These are phyloP conservation scores for Massariosphaeria phaeospora DNA, from an alignment of 495 filamentous ascomycete genomes.

Conservation along the genomic window DNA sequence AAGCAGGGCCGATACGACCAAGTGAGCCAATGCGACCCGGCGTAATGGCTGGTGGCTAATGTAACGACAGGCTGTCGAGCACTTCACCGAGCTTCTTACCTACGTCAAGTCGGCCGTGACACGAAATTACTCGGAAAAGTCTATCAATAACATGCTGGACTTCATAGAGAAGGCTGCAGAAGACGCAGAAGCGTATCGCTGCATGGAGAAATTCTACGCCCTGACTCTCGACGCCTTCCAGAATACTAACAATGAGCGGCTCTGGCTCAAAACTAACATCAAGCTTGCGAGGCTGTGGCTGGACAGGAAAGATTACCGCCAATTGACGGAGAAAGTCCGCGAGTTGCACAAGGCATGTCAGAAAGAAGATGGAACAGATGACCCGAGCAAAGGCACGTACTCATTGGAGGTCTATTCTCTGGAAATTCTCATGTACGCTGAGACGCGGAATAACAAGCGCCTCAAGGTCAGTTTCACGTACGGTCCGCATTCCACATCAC, in stretches of 20 bases:
- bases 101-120: conserved; percentile 97
- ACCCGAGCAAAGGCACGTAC: conserved; percentile 94
- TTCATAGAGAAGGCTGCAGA: conserved; percentile 92
- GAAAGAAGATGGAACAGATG: conserved; percentile 81
- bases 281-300: conserved; percentile 89
- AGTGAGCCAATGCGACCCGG: conserved; percentile 48
- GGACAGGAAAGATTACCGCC: conserved; percentile 80
- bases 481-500: neutral
- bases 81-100: conserved; percentile 90
- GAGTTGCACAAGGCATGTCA: conserved; percentile 89
- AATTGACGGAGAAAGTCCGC: conserved; percentile 75
- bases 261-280: conserved; percentile 98
- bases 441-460: conserved; percentile 95
- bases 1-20: conserved; percentile 77
- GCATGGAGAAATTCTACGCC: conserved; percentile 95
- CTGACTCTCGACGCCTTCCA: conserved; percentile 90
- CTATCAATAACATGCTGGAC: conserved; percentile 99
- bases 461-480: conserved; percentile 57
- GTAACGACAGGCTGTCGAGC: conserved; percentile 73
- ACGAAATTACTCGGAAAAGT: conserved; percentile 97
- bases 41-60: too few species aligned
- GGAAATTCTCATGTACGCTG: conserved; percentile 98
- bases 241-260: conserved; percentile 91
- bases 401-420: conserved; percentile 92
- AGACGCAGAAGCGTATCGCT: conserved; percentile 68